Conservation (phyloP, 2,329 filamentous ascomycete genomes). For the Helotiales sp. region DNA sequence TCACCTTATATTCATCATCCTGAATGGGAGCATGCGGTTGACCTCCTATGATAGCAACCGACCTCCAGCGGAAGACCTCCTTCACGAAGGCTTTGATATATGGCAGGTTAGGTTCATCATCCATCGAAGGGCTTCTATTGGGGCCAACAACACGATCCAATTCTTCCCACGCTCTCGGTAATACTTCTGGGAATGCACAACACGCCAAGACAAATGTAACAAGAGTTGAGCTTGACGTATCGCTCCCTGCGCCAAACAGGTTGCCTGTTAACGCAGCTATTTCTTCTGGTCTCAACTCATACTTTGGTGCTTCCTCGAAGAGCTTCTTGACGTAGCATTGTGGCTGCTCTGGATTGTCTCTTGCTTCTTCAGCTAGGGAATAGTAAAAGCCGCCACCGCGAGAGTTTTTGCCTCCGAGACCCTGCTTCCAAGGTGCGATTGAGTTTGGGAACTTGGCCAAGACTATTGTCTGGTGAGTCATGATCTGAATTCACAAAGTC, state of each 20-base stretch:
- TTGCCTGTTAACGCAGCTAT: constrained; percentile 36
- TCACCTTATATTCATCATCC: constrained; percentile 52
- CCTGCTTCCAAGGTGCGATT: constrained; percentile 28
- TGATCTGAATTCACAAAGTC: background rate
- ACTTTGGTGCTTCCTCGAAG: constrained; percentile 26
- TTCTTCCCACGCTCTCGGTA: constrained; percentile 37
- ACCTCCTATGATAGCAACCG: constrained; percentile 46
- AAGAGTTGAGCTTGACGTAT: constrained; percentile 38
- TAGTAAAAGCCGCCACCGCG: constrained; percentile 25
- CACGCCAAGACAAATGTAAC: constrained; percentile 41
- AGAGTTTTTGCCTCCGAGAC: constrained; percentile 16
- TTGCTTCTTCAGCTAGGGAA: constrained; percentile 24
- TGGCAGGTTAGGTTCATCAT: constrained; percentile 44
- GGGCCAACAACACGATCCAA: constrained; percentile 50
- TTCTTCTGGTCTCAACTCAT: constrained; percentile 19
- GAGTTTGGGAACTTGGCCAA: constrained; percentile 24
- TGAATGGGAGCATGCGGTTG: constrained; percentile 54
- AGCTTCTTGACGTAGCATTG: constrained; percentile 25
- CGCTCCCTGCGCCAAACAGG: constrained; percentile 42
- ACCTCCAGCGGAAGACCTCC: constrained; percentile 47
- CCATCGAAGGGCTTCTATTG: constrained; percentile 45
- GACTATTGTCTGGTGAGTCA: constrained; percentile 9
- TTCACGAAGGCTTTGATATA: constrained; percentile 48
- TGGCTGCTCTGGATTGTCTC: constrained; percentile 21
- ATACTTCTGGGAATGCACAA: constrained; percentile 30